Evolutionary conservation across 495 filamentous ascomycete genomes (phyloP).

Genomic region (Chaetomium tenue): DNA sequence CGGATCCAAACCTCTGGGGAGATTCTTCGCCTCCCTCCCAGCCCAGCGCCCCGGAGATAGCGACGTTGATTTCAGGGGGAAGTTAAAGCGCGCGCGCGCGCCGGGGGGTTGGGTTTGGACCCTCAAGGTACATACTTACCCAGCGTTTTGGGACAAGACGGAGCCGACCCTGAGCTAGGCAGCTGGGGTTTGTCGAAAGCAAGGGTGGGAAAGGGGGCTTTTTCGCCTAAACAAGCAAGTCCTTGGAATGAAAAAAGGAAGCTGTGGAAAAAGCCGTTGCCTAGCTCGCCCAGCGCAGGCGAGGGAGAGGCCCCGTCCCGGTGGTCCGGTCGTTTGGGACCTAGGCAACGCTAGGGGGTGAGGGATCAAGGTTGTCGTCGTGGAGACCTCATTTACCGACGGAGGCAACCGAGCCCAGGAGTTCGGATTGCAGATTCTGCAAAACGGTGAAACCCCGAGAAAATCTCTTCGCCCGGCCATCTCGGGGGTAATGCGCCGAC

Average conservation of each 20-base stretch:
- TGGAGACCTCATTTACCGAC: conserved; percentile 1
- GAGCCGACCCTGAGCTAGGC: background rate
- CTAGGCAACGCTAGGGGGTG: background rate
- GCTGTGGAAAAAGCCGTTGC: background rate
- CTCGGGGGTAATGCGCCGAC: background rate
- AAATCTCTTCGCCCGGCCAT: background rate
- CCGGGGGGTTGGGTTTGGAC: background rate
- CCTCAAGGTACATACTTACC: background rate
- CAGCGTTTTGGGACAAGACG: conserved; percentile 6
- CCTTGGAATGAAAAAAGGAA: background rate
- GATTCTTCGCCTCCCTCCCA: background rate
- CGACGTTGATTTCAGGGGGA: background rate
- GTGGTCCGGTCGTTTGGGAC: background rate
- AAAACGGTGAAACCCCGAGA: background rate
- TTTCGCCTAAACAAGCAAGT: background rate
- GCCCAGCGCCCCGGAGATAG: background rate
- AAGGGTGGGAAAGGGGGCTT: background rate
- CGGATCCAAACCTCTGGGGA: conserved; percentile 5
- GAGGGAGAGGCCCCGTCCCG: background rate
- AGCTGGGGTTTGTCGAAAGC: background rate
- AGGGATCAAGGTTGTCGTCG: too few relatives aligned
- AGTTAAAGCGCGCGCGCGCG: background rate
- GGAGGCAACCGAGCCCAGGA: conserved; percentile 3
- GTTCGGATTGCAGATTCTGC: background rate
- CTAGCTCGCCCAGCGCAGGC: background rate